Percentiles rank a stretch among this genome's conserved stretches.
Evolutionary conservation across 768 basidiomycete genomes (phyloP).

Genomic region (Calvatia gigantea): DNA sequence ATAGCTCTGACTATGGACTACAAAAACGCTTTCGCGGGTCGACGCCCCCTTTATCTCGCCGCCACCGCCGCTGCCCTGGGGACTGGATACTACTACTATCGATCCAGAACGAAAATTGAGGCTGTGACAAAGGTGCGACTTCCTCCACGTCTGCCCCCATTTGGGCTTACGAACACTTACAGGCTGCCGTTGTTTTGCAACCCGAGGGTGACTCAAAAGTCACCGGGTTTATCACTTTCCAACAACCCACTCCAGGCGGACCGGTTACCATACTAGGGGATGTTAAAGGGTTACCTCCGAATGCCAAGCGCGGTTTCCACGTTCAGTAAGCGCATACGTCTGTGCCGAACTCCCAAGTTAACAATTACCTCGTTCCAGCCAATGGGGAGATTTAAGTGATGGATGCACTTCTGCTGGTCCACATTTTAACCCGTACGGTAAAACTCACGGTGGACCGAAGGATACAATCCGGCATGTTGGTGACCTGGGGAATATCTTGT

Average conservation of each 20-base stretch:
- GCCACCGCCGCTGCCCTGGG: conserved; percentile 2
- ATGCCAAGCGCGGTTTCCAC: conserved; percentile 70
- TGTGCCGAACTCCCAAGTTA: not conserved
- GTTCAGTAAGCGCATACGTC: conserved; percentile 56
- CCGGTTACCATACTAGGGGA: conserved; percentile 63
- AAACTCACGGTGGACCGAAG: conserved; percentile 62
- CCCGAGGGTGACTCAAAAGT: conserved; percentile 50
- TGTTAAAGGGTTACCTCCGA: conserved; percentile 56
- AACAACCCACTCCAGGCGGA: conserved; percentile 44
- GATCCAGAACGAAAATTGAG: not conserved
- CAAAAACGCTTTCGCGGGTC: not conserved
- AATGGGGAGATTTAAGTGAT: conserved; percentile 59
- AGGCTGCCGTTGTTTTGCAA: conserved; percentile 51
- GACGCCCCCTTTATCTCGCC: conserved; percentile 6
- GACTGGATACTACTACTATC: conserved; percentile 4
- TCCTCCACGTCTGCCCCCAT: too few species aligned
- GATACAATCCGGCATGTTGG: conserved; percentile 64
- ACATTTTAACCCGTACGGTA: conserved; percentile 73
- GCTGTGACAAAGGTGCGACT: conserved; percentile 20
- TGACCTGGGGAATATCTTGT: conserved; percentile 71
- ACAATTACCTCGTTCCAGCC: conserved; percentile 16
- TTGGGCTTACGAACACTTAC: not conserved
- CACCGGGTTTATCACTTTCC: conserved; percentile 63
- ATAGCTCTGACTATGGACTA: not conserved
- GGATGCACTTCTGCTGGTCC: conserved; percentile 68